These are phyloP conservation scores for Wickerhamomyces ciferrii DNA, from an alignment of 805 yeast genomes.

Conservation along the genomic window DNA sequence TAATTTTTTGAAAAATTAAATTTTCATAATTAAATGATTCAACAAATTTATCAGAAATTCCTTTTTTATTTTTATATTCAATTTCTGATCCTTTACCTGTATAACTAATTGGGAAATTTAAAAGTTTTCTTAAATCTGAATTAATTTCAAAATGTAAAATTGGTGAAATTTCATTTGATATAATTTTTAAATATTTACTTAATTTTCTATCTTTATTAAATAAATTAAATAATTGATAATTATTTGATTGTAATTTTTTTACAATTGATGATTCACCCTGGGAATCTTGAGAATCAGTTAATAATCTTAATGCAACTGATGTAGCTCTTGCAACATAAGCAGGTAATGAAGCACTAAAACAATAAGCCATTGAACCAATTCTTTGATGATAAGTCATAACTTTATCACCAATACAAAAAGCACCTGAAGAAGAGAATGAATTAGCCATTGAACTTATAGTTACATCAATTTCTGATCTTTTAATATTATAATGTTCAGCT, in stretches of 20 bases:
- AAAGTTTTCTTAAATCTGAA: slow-evolving; percentile 35
- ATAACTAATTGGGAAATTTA: slow-evolving; percentile 38
- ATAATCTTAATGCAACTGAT: slow-evolving; percentile 45
- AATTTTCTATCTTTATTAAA: slow-evolving; percentile 35
- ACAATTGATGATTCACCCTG: slow-evolving; percentile 32
- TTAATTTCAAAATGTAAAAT: slow-evolving; percentile 60
- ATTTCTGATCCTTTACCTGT: slow-evolving; percentile 23
- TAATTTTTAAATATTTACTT: slow-evolving; percentile 38
- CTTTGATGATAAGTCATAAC: slow-evolving; percentile 91
- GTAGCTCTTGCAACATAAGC: slow-evolving; percentile 77
- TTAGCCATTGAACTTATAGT: slow-evolving; percentile 84
- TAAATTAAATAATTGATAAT: slow-evolving; percentile 30
- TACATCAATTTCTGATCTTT: slow-evolving; percentile 65
- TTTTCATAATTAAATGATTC: slow-evolving; percentile 42
- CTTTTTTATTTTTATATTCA: slow-evolving; percentile 23
- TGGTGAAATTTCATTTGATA: slow-evolving; percentile 60
- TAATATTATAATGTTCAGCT: slow-evolving; percentile 65
- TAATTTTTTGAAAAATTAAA: slow-evolving; percentile 58
- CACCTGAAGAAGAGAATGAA: slow-evolving; percentile 83
- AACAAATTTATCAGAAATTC: slow-evolving; percentile 25
- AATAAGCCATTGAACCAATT: slow-evolving; percentile 83
- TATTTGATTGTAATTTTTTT: slow-evolving; percentile 32
- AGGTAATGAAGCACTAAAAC: slow-evolving; percentile 92
- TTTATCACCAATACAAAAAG: slow-evolving; percentile 82
- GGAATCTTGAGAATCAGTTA: slow-evolving; percentile 31